Base-by-base conservation (phyloP, 257 asterid species). In the Solanum piurae region DNA sequence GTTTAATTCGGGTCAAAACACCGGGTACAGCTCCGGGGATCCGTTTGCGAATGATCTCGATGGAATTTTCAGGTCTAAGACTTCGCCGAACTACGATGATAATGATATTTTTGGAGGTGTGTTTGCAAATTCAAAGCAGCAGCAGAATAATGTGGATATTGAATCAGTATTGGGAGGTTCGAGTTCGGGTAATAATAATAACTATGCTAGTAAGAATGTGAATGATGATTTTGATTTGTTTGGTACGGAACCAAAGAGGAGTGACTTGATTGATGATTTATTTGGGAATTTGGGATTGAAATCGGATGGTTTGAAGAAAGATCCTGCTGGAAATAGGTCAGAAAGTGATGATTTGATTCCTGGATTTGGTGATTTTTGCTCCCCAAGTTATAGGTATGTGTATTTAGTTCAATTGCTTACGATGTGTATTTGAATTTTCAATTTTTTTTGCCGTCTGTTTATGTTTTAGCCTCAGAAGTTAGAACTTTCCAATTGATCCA, bases 31-130 rank as follows among this genome's bases (percentile, higher is more conserved):
- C 21, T 84, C 91, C 38, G 88, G 72, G 72, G 72, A 55, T 88
- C 31, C 94, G 44, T 86, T 91, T 87, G 92, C 94, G 52, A 94
- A 95, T 86, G 95, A 94, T 92, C 97, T 95, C 44, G 98, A 93
- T 86, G 97, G 95, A 25, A 88, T 93, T 86, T 96, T 95, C 44
- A 86, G 90, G 84, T 87, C 97, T 87, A 87, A 86, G 58, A 60
- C 49, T 64, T 60, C 93, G 0, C 92, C 69, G 6, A 88, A 86
- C 79, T 31, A 87, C 23, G 94, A 79, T 66, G 79, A 86, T 83
- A 91, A 92, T 88, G 94, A 93, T 87, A 64, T 94, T 88, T 94
- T 94, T 69, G 96, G 96, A 25, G 96, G 93, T 38, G 72, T 87
- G 27, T 55, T 87, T 71, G 69, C 88, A 29, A 90, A 88, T 88